phyloP scores from a whole-genome alignment of 2,329 filamentous ascomycete genomes.

The Thelonectria blattea region DNA sequence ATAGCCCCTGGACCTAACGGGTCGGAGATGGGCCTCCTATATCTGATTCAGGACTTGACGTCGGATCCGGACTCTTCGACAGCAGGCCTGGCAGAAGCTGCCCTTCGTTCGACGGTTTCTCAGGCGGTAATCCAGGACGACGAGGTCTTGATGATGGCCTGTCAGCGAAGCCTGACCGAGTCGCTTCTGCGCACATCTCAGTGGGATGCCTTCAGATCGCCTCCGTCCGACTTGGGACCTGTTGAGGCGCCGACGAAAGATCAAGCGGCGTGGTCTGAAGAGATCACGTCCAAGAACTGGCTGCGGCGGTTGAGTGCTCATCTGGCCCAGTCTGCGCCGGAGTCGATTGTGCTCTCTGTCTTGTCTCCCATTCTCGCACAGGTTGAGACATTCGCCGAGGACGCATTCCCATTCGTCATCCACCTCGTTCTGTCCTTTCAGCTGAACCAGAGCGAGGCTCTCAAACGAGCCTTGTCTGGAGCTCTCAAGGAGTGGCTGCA shows the following conservation, averaged over 20 bases:
- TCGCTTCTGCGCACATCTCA: constrained; percentile 60
- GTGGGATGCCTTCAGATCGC: constrained; percentile 62
- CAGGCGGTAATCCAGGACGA: constrained; percentile 56
- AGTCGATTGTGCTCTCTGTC: constrained; percentile 72
- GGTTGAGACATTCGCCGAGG: constrained; percentile 73
- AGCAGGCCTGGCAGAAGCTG: constrained; percentile 66
- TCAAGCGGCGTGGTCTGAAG: constrained; percentile 41
- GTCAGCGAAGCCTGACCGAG: constrained; percentile 58
- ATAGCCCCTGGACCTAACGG: constrained; percentile 54
- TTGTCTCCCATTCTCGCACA: constrained; percentile 69
- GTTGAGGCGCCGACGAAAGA: constrained; percentile 20
- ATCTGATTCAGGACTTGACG: constrained; percentile 66
- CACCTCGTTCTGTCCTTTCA: constrained; percentile 80
- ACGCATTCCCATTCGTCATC: constrained; percentile 81
- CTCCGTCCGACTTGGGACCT: constrained; percentile 56
- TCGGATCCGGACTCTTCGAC: constrained; percentile 61
- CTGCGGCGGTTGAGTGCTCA: constrained; percentile 65
- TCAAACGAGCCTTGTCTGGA: constrained; percentile 69
- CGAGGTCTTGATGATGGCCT: constrained; percentile 55
- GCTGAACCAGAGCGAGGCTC: constrained; percentile 62
- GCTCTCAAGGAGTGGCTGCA: constrained; percentile 70
- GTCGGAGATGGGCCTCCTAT: constrained; percentile 69
- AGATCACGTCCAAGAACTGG: constrained; percentile 61
- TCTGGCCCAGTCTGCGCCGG: constrained; percentile 63
- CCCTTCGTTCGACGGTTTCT: constrained; percentile 62